These are phyloP conservation scores for Paramecium primaurelia DNA, from an alignment of 73 alveolate genomes.

Conservation along the genomic window DNA sequence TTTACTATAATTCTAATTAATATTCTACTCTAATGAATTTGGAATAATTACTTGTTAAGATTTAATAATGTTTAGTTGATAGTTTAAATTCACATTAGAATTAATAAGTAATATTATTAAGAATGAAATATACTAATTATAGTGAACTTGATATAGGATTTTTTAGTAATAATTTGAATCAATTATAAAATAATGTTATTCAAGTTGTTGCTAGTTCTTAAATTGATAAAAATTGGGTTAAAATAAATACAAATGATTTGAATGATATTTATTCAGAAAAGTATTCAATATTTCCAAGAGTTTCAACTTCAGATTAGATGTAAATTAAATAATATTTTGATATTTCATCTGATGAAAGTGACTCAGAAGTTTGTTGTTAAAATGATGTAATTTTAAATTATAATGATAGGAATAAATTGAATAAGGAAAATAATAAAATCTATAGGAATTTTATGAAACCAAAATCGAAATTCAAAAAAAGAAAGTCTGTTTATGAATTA, in stretches of 20 bases:
- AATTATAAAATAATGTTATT: neutral
- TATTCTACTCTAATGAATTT: neutral
- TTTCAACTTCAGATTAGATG: neutral
- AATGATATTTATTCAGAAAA: neutral
- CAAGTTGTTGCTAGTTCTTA: neutral
- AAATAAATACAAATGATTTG: neutral
- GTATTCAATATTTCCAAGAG: neutral
- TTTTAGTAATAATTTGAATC: neutral
- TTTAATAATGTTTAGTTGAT: neutral
- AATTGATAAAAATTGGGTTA: neutral
- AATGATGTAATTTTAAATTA: neutral
- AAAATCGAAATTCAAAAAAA: neutral
- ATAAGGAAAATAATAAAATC: neutral
- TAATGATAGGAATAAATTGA: neutral
- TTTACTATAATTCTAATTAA: neutral
- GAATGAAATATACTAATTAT: neutral
- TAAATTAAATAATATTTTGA: slow-evolving; percentile 7
- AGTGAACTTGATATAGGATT: neutral
- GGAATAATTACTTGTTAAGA: neutral
- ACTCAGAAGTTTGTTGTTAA: neutral
- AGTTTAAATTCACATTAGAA: neutral
- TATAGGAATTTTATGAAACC: neutral
- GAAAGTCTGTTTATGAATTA: neutral
- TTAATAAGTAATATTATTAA: neutral
- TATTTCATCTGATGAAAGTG: slow-evolving; percentile 36